These are phyloP conservation scores for Panicum miliaceum DNA, from an alignment of 176 grass and related monocot species.

Conservation along the genomic window DNA sequence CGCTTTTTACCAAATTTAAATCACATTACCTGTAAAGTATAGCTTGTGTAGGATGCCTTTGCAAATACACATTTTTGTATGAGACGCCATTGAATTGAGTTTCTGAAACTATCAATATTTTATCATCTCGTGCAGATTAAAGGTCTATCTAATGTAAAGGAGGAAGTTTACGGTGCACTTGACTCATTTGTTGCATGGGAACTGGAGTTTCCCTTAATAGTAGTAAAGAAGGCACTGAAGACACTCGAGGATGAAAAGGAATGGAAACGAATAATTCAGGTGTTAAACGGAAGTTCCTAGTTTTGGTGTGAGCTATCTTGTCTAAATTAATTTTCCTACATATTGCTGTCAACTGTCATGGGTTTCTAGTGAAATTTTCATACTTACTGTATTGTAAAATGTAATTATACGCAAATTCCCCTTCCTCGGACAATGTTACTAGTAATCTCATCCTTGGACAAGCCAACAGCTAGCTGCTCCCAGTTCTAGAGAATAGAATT, in stretches of 20 bases:
- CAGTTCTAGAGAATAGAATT: background rate
- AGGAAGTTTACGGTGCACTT: slow-evolving; percentile 92
- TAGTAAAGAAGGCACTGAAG: slow-evolving; percentile 91
- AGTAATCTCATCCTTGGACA: background rate
- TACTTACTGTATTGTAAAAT: background rate
- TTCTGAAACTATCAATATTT: slow-evolving; percentile 15
- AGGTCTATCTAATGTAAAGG: slow-evolving; percentile 93
- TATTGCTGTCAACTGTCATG: slow-evolving; percentile 11
- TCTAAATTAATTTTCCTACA: background rate
- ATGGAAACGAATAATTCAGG: slow-evolving; percentile 99
- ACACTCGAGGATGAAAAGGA: slow-evolving; percentile 88
- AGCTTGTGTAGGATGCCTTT: slow-evolving; percentile 10
- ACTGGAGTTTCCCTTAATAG: slow-evolving; percentile 93
- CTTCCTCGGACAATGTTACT: background rate
- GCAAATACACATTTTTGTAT: background rate
- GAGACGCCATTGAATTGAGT: background rate
- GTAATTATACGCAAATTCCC: background rate
- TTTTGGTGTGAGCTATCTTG: background rate
- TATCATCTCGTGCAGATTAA: slow-evolving; percentile 63
- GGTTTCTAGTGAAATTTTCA: background rate
- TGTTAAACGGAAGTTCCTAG: slow-evolving; percentile 26
- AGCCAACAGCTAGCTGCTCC: background rate
- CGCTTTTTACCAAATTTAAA: background rate
- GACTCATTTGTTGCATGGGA: slow-evolving; percentile 99
- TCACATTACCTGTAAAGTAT: background rate